Evolutionary conservation across 345 rosid genomes (phyloP), one percentile per base, ranked within the genome.

Genomic region (Citrus inodora): DNA sequence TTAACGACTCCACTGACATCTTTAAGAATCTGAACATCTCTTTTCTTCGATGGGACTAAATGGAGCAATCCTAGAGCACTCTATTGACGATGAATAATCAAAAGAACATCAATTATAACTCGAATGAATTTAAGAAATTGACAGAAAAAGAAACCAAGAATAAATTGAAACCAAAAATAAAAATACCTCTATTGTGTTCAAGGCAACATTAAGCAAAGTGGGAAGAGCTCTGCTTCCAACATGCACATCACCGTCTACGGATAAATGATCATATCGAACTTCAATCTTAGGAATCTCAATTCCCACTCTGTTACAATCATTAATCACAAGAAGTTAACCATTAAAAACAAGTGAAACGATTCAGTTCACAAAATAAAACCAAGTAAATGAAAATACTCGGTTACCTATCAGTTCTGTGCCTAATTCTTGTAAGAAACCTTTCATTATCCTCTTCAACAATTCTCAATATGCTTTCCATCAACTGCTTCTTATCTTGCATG

Each of bases 161-260:
- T 30, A 19, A 28, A 63, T 6, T 4, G 10, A 21, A 66, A 35
- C 3, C n/a, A 22, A 6, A 7, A 71, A 25, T 1, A 21, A 6
- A 0, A 35, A 3, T 79, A 93, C 98, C 97, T 95, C 98, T 5
- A 93, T 60, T 1, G 89, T 68, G 61, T 93, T 95, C 58, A 93
- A 75, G 65, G 93, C 82, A 61, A 76, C 89, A 78, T 93, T 93
- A 61, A 86, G 71, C 80, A 93, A 85, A 76, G 97, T 93, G 9
- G 98, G 97, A 79, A 92, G 91, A 0, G 98, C 98, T 90, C 98
- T 92, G 87, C 93, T 91, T 32, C 98, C 98, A 37, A 89, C 86
- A 82, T 87, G 86, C 9, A 89, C 92, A 38, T 92, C 88, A 76
- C 98, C 98, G 67, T 89, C 90, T 3, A 93, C 84, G 0, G 90